Evolutionary conservation across 306 rosid species (phyloP).

Genomic region (Quercus glauca): DNA sequence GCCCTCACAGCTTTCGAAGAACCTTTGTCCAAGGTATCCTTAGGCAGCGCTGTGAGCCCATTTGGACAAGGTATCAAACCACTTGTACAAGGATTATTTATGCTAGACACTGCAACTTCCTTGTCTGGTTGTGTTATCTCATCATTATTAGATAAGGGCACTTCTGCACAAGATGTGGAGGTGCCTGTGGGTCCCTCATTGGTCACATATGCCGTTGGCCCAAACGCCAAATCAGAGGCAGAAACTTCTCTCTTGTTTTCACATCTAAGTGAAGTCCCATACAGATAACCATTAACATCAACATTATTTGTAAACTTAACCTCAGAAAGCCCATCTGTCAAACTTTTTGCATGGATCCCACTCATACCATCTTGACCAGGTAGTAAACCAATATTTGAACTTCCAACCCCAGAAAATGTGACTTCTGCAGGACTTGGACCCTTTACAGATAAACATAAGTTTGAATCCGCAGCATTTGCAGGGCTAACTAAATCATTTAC

Average conservation of each 20-base stretch:
- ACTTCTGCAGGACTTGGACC: conserved; percentile 35
- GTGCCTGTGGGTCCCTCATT: conserved; percentile 31
- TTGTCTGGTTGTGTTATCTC: conserved; percentile 30
- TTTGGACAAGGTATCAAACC: conserved; percentile 34
- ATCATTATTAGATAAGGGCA: conserved; percentile 35
- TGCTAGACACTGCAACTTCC: conserved; percentile 29
- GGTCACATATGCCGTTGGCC: conserved; percentile 28
- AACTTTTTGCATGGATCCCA: conserved; percentile 25
- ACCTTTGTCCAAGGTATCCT: conserved; percentile 29
- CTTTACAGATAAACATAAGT: conserved; percentile 23
- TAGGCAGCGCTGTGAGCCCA: conserved; percentile 30
- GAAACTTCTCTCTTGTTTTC: conserved; percentile 42
- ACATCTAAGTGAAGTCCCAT: conserved; percentile 28
- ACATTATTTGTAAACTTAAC: conserved; percentile 24
- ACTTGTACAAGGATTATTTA: conserved; percentile 18
- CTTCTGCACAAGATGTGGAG: conserved; percentile 32
- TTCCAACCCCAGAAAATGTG: conserved; percentile 39
- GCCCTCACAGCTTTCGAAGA: conserved; percentile 33
- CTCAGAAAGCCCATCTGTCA: conserved; percentile 28
- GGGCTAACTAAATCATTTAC: conserved; percentile 26
- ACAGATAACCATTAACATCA: conserved; percentile 24
- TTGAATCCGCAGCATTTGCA: conserved; percentile 34
- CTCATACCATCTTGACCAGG: conserved; percentile 24
- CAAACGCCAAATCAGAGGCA: conserved; percentile 17
- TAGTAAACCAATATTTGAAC: conserved; percentile 32